Evolutionary conservation across 345 rosid species (phyloP), one percentile per base, ranked within the genome.

Genomic region (Barbarea vulgaris): DNA sequence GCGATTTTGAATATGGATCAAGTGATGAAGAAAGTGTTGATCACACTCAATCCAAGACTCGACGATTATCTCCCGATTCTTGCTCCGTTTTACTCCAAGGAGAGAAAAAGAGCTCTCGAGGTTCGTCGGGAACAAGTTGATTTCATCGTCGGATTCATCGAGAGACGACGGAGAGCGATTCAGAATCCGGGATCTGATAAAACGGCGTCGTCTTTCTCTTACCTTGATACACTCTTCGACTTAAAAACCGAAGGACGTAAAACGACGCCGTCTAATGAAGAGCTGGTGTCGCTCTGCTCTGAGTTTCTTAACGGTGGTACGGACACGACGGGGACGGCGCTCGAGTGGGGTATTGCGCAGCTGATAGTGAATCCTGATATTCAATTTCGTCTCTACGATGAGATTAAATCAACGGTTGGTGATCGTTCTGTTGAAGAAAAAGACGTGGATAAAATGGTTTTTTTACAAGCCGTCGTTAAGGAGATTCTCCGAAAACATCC

Each of bases 331-430:
- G 96, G 84, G 3, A 88, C 97, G 3, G 97, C 93, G 1, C 50
- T 87, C 22, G 98, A 94, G 68, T 94, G 98, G 98, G 97, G 96
- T 3, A 85, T 91, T 0, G 98, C 93, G 18, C 85, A 85, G 81
- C 77, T 94, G 28, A 90, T 91, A 8, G 74, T 65, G 4, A 94
- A 94, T 69, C 97, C 92, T 0, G 65, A 83, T 22, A 61, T 87
- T 50, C 98, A 94, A 30, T 31, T 70, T 15, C 93, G 87, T 10
- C 82, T 90, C 10, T 86, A 83, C 69, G 81, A 85, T 7, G 98
- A 94, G 79, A 88, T 94, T 9, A 70, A 70, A 59, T 22, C 65
- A 6, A 78, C 80, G 5, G 92, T 82, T 0, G 96, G 98, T 4
- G 73, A 84, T 17, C 83, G 86, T 57, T 3, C 63, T 11, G 89